Evolutionary conservation across 306 rosid species (phyloP).

Genomic region (Sicyos edulis): DNA sequence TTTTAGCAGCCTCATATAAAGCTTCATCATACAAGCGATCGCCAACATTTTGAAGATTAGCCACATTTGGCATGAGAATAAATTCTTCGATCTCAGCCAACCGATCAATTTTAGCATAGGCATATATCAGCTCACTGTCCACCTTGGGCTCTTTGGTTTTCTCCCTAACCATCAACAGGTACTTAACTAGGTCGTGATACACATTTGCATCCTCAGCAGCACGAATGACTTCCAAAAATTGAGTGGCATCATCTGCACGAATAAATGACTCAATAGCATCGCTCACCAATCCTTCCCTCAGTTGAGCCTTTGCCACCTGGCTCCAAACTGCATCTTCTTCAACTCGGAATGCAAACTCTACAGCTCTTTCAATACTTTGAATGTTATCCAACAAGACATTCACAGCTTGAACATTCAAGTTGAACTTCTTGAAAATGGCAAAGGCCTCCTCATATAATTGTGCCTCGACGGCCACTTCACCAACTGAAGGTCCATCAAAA

Average conservation of each 20-base stretch:
- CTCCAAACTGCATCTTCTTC: slow-evolving; percentile 99
- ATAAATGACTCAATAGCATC: slow-evolving; percentile 97
- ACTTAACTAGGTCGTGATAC: slow-evolving; percentile 88
- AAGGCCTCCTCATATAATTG: slow-evolving; percentile 86
- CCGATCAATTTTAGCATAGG: slow-evolving; percentile 95
- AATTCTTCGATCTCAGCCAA: slow-evolving; percentile 94
- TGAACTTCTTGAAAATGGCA: slow-evolving; percentile 94
- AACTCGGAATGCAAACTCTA: slow-evolving; percentile 95
- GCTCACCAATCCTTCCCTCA: slow-evolving; percentile 86
- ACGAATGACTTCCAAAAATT: slow-evolving; percentile 86
- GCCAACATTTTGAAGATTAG: slow-evolving; percentile 94
- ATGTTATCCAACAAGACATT: slow-evolving; percentile 84
- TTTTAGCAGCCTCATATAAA: slow-evolving; percentile 94
- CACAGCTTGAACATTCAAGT: slow-evolving; percentile 96
- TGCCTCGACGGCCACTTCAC: slow-evolving; percentile 96
- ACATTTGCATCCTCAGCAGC: slow-evolving; percentile 77
- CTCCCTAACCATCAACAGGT: slow-evolving; percentile 98
- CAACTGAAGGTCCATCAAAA: slow-evolving; percentile 98
- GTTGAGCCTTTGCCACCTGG: slow-evolving; percentile 98
- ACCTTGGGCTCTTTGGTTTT: slow-evolving; percentile 92
- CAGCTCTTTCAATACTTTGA: slow-evolving; percentile 89
- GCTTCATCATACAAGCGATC: slow-evolving; percentile 93
- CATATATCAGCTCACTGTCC: slow-evolving; percentile 97
- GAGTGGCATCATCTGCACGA: slow-evolving; percentile 89
- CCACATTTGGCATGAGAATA: slow-evolving; percentile 97